Percentiles rank a stretch among this genome's conserved stretches.
phyloP scores from a whole-genome alignment of 2,329 filamentous ascomycete genomes.

The Talaromyces sp. region DNA sequence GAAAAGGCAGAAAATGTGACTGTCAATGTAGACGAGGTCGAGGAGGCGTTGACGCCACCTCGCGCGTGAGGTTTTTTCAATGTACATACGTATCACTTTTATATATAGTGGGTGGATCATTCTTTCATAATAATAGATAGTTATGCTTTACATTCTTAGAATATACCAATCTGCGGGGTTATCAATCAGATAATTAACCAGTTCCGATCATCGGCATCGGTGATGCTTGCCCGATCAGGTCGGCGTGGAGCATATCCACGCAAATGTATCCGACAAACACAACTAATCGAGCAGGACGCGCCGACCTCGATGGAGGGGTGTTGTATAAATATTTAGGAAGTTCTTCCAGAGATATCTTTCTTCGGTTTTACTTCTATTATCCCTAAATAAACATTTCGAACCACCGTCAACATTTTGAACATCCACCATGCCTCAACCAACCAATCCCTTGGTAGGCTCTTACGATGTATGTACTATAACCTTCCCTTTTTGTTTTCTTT shows the following conservation, averaged over 20 bases:
- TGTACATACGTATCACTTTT: background rate
- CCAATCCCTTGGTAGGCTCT: constrained; percentile 3
- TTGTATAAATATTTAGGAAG: background rate
- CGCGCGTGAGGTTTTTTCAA: background rate
- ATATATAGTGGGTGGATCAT: background rate
- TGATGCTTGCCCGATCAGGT: background rate
- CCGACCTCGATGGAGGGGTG: background rate
- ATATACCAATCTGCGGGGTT: background rate
- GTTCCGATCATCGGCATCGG: background rate
- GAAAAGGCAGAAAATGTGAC: constrained; percentile 1
- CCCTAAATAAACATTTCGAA: background rate
- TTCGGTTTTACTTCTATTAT: background rate
- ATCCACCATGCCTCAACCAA: constrained; percentile 5
- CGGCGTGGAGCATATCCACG: background rate
- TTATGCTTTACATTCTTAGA: background rate
- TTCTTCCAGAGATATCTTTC: background rate
- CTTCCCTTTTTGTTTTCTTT: background rate
- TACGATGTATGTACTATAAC: constrained; percentile 6
- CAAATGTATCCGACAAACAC: background rate
- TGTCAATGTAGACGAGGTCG: background rate
- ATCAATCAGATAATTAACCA: background rate
- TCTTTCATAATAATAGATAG: background rate
- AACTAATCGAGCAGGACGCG: background rate
- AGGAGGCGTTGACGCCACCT: background rate
- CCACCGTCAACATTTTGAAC: background rate